These are phyloP conservation scores for Bonia amplexicaulis DNA, from an alignment of 176 grass and related monocot species.

Conservation along the genomic window DNA sequence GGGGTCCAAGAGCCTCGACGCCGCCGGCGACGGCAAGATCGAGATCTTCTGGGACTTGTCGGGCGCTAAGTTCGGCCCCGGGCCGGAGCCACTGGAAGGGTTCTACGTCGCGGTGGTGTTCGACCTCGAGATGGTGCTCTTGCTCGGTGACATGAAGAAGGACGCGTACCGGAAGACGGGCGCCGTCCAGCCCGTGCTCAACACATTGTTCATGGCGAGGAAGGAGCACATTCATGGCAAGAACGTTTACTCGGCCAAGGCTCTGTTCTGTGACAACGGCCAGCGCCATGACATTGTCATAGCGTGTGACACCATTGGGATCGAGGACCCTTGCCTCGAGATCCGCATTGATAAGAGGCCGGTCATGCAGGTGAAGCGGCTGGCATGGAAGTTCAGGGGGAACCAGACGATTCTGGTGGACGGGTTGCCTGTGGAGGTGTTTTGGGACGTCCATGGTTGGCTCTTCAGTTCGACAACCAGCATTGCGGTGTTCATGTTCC, in stretches of 20 bases:
- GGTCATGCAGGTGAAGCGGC: constrained; percentile 38
- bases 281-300: constrained; percentile 29
- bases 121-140: constrained; percentile 35
- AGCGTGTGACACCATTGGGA: constrained; percentile 18
- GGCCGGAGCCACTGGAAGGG: constrained; percentile 30
- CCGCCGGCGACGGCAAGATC: background rate
- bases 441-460: constrained; percentile 54
- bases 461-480: constrained; percentile 14
- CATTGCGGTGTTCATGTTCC: constrained; percentile 47
- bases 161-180: constrained; percentile 35
- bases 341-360: constrained; percentile 29
- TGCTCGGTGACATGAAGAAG: constrained; percentile 42
- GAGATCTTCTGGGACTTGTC: constrained; percentile 43
- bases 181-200: background rate
- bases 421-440: constrained; percentile 33
- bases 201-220: constrained; percentile 27
- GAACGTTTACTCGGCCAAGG: constrained; percentile 37
- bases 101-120: constrained; percentile 44
- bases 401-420: constrained; percentile 47
- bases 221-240: constrained; percentile 31
- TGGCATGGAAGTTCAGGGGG: constrained; percentile 42
- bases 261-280: constrained; percentile 10
- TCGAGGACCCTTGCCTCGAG: constrained; percentile 22
- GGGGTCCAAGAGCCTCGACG: constrained; percentile 24
- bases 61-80: constrained; percentile 24